Evolutionary conservation across 2,329 filamentous ascomycete species (phyloP), one percentile per base, ranked within the genome.

Genomic region (Xylariaceae sp.): DNA sequence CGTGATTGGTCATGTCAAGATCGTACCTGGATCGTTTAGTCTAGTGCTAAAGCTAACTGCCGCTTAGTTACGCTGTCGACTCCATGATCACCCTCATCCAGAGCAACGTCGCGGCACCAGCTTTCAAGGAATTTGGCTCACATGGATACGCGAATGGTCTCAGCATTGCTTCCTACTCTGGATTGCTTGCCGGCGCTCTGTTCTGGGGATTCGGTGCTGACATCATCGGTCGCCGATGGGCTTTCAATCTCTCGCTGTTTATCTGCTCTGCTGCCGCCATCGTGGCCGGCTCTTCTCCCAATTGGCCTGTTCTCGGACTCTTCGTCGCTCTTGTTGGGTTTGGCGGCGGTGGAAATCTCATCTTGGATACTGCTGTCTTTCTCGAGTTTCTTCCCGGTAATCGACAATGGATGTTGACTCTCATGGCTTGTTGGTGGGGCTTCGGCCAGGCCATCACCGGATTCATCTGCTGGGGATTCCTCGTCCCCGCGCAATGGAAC

Each of bases 151-250:
- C 63, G 2, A 77, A 77, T 56, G 84, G 77, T 9, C 72, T 87
- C 42, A 87, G 80, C 2, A 78, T 88, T 45, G 79, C 85, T 5
- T 78, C 76, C 1, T 88, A 86, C 60, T 57, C 60, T 19, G 63
- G 59, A 17, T 49, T 77, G 72, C 72, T 77, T 47, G 56, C 73
- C 0, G 80, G 84, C 1, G 83, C 83, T 14, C 64, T 88, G 22
- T 88, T 88, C 69, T 89, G 86, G 85, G 86, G 86, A 2, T 68
- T 87, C 31, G 76, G 76, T 3, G 84, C 84, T 18, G 86, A 89
- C 61, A 76, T 89, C 33, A 83, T 89, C 54, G 86, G 86, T 6
- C 76, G 86, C 41, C 80, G 81, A 56, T 82, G 81, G 58, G 86
- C 86, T 5, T 90, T 89, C 71, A 89, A 89, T 61, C 70, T 81